A percentile compares a stretch with the other conserved stretches of the same genome.
Evolutionary conservation across 805 yeast genomes (phyloP).

Genomic region (Wickerhamiella vanderwaltii): DNA sequence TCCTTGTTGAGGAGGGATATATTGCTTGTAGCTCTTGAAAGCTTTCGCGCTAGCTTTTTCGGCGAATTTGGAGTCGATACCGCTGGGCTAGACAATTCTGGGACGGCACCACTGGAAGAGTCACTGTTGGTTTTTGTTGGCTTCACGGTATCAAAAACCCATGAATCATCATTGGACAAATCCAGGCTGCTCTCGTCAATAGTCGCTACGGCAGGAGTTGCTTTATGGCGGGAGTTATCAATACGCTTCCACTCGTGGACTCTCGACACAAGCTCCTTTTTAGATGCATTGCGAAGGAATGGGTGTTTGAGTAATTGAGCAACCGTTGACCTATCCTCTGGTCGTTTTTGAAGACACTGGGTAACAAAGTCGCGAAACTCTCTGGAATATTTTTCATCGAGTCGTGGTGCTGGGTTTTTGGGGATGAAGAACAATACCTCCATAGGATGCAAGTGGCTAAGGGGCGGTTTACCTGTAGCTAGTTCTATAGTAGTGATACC

Average conservation of each 20-base stretch:
- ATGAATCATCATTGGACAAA: constrained; percentile 21
- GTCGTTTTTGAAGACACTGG: constrained; percentile 60
- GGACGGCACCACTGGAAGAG: too few species aligned
- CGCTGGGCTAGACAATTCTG: background rate
- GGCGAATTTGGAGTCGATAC: background rate
- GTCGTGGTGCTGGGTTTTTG: constrained; percentile 36
- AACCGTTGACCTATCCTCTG: constrained; percentile 55
- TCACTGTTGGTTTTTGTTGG: constrained; percentile 14
- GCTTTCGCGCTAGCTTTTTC: constrained; percentile 1
- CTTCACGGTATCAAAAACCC: constrained; percentile 32
- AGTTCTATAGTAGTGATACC: constrained; percentile 70
- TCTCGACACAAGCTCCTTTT: constrained; percentile 15
- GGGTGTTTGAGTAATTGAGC: constrained; percentile 48
- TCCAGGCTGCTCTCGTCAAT: constrained; percentile 7
- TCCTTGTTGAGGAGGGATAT: constrained; percentile 5
- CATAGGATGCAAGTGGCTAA: constrained; percentile 41
- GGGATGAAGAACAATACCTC: constrained; percentile 43
- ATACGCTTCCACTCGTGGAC: constrained; percentile 14
- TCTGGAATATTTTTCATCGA: constrained; percentile 29
- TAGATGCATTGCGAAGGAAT: constrained; percentile 32
- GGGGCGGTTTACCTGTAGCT: constrained; percentile 62
- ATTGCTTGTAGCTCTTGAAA: constrained; percentile 7
- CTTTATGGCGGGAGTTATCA: constrained; percentile 1
- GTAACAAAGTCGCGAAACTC: constrained; percentile 58
- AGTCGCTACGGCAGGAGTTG: constrained; percentile 3